Base-by-base conservation (phyloP, 331 rosid species). In the Malus hybrid region DNA sequence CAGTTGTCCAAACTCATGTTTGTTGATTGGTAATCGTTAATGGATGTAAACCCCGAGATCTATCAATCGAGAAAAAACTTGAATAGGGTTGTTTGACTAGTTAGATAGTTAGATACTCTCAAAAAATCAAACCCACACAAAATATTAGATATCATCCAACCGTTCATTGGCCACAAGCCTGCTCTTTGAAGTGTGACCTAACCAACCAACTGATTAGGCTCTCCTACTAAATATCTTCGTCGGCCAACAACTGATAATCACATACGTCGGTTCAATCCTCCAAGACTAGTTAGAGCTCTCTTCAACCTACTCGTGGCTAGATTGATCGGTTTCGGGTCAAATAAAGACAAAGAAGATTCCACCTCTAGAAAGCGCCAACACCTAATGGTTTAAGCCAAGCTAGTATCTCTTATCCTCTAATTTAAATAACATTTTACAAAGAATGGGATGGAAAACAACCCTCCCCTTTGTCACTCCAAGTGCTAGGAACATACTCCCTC, bases 391-490 rank as follows among this genome's bases (percentile, higher is more conserved):
- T 24, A 29, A 29, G 30, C 4, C 20, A 2, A 0, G 20, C 10
- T 6, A 6, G 10, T 52, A 16, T 52, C 57, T 0, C 6, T 52
- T 16, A 16, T 52, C 10, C 4, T 52, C 57, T 2, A 29, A 16
- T 63, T 29, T 29, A 63, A 63, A 63, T 63, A 29, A 63, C 12
- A 63, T 63, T 29, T 63, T 29, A 63, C 22, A 29, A 63, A 63
- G 67, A 63, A 29, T 29, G 39, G 22, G 66, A 58, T 58, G 26
- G 19, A 8, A n/a, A 1, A 36, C 10, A 67, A 34, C 14, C 13
- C 0, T n/a, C 3, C 75, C 69, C 6, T 7, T 34, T 28, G 82
- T 81, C 87, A 42, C 71, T 62, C 66, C 66, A 26, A 28, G 10
- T 26, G 63, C 63, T 10, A 20, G 11, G 5, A 62, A 62, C 48